Percentiles rank a stretch among this genome's conserved stretches.
phyloP scores from a whole-genome alignment of 148 eudicot species.

The Fallopia convolvulus region DNA sequence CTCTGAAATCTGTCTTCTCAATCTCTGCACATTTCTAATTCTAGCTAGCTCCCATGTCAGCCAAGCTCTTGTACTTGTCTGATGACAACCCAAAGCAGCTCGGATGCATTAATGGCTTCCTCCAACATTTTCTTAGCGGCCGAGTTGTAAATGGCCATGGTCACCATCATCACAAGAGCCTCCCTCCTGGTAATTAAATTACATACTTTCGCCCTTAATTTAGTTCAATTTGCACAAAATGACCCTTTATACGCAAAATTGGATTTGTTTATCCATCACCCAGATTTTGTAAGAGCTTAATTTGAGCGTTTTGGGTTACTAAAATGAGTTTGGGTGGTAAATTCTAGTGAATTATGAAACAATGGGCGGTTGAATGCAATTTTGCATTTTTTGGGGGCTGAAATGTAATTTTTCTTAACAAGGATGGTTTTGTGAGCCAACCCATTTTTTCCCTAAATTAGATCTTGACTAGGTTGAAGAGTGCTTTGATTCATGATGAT shows the following conservation, averaged over 20 bases:
- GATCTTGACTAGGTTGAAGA: neutral
- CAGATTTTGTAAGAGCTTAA: neutral
- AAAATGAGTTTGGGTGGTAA: neutral
- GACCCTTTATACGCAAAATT: slow-evolving; percentile 13
- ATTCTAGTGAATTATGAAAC: neutral
- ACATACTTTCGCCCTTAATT: neutral
- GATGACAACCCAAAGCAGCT: slow-evolving; percentile 63
- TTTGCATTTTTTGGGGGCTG: no score
- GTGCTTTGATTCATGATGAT: neutral
- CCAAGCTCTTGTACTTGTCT: slow-evolving; percentile 43
- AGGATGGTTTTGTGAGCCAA: neutral
- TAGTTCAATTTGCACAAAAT: neutral
- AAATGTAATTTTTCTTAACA: no score
- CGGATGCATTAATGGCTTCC: slow-evolving; percentile 83
- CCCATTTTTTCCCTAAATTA: neutral
- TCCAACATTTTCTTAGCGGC: slow-evolving; percentile 39
- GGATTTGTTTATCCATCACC: neutral
- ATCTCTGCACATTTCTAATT: neutral
- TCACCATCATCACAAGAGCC: slow-evolving; percentile 29
- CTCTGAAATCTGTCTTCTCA: neutral
- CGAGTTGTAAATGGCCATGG: slow-evolving; percentile 25
- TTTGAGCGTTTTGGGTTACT: neutral
- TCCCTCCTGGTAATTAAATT: slow-evolving; percentile 40
- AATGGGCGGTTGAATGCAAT: neutral
- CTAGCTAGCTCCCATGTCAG: slow-evolving; percentile 34